These are phyloP conservation scores for Fusarium hostae DNA, from an alignment of 2,329 filamentous ascomycete genomes.

Conservation along the genomic window DNA sequence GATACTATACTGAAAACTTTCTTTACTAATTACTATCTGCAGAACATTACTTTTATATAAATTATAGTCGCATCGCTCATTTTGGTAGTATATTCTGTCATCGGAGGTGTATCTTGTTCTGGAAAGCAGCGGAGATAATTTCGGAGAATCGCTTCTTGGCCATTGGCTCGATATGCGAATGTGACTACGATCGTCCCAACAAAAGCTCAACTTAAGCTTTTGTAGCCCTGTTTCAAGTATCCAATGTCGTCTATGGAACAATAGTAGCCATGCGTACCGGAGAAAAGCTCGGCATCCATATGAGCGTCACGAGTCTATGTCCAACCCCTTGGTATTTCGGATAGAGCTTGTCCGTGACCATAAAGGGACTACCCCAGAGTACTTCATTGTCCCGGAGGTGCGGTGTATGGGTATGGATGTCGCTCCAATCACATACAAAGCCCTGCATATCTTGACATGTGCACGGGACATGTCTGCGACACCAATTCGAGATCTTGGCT, in stretches of 20 bases:
- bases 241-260: rapidly evolving
- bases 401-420: rapidly evolving
- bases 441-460: too few species aligned
- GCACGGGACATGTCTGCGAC: neutral
- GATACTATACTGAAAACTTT: rapidly evolving
- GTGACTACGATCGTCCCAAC: neutral
- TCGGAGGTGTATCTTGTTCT: conserved; percentile 33
- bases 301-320: neutral
- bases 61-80: neutral
- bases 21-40: neutral
- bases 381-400: rapidly evolving
- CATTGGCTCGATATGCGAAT: neutral
- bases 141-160: conserved; percentile 19
- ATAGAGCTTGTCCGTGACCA: neutral
- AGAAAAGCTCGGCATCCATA: neutral
- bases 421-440: neutral
- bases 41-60: conserved; percentile 5
- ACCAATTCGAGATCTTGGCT: neutral
- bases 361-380: neutral
- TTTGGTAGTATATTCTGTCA: conserved; percentile 28
- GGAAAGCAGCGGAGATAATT: conserved; percentile 35
- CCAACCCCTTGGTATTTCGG: neutral
- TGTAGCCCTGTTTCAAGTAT: too few species aligned
- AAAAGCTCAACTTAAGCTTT: neutral
- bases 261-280: neutral